These are phyloP conservation scores for Glaciozyma martinii DNA, from an alignment of 768 basidiomycete genomes.

Conservation along the genomic window DNA sequence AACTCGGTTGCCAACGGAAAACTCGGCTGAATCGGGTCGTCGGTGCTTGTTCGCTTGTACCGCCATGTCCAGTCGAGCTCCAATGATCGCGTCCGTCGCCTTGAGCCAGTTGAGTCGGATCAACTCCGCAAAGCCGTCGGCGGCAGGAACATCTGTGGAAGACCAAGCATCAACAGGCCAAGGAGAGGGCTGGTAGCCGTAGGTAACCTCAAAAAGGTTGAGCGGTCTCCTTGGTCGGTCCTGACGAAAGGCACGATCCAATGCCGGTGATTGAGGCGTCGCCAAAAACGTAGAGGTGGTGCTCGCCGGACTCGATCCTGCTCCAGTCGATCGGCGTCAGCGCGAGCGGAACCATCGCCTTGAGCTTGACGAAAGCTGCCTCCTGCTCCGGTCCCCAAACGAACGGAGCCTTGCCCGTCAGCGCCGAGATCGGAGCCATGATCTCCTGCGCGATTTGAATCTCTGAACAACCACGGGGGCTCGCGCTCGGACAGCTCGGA, in stretches of 20 bases:
- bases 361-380: no score
- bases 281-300: no score
- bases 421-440: not conserved
- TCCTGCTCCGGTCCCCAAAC: no score
- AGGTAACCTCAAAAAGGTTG: constrained; percentile 41
- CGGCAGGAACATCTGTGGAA: not conserved
- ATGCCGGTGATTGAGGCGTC: not conserved
- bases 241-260: no score
- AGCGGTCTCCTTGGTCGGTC: no score
- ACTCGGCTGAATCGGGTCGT: not conserved
- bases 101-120: not conserved
- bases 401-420: no score
- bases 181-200: constrained; percentile 31
- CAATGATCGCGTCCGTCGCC: not conserved
- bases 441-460: not conserved
- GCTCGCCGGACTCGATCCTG: no score
- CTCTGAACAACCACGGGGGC: not conserved
- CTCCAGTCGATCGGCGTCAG: no score
- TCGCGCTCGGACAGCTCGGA: not conserved
- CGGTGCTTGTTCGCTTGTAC: not conserved
- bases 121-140: not conserved
- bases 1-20: not conserved
- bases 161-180: not conserved
- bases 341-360: no score
- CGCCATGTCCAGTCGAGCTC: not conserved